phyloP scores from a whole-genome alignment of 2,329 filamentous ascomycete species.

The Alternaria viburni region DNA sequence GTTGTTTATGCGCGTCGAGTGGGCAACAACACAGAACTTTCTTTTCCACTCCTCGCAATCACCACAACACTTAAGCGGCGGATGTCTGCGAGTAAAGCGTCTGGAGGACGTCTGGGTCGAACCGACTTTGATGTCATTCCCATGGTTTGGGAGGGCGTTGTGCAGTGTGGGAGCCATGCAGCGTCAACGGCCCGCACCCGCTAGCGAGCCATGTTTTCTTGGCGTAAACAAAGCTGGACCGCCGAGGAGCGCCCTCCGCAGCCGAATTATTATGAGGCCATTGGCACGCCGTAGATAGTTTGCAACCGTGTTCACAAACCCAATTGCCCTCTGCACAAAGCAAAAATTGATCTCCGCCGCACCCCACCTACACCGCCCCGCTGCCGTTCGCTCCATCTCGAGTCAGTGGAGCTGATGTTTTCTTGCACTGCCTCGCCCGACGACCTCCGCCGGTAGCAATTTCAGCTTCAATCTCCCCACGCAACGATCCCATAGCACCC shows the following conservation, averaged over 20 bases:
- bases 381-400: conserved; percentile 15
- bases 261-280: not conserved
- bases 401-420: conserved; percentile 33
- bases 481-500: conserved; percentile 18
- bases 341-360: conserved; percentile 1
- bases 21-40: conserved; percentile 13
- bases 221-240: conserved; percentile 24
- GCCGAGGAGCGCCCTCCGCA: conserved; percentile 10
- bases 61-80: conserved; percentile 4
- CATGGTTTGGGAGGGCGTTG: conserved; percentile 13
- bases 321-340: conserved; percentile 8
- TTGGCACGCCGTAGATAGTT: conserved; percentile 2
- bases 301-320: conserved; percentile 9
- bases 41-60: conserved; percentile 1
- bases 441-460: conserved; percentile 7
- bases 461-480: conserved; percentile 1
- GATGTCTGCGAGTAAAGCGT: conserved; percentile 11
- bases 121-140: conserved; percentile 1
- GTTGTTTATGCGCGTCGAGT: conserved; percentile 27
- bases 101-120: not conserved
- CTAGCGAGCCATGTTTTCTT: conserved; percentile 17
- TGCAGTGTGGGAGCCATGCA: conserved; percentile 24
- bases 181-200: conserved; percentile 18
- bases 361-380: conserved; percentile 9
- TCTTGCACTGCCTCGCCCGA: conserved; percentile 25